Base-by-base conservation (phyloP, 306 rosid species). In the Pueraria montana region DNA sequence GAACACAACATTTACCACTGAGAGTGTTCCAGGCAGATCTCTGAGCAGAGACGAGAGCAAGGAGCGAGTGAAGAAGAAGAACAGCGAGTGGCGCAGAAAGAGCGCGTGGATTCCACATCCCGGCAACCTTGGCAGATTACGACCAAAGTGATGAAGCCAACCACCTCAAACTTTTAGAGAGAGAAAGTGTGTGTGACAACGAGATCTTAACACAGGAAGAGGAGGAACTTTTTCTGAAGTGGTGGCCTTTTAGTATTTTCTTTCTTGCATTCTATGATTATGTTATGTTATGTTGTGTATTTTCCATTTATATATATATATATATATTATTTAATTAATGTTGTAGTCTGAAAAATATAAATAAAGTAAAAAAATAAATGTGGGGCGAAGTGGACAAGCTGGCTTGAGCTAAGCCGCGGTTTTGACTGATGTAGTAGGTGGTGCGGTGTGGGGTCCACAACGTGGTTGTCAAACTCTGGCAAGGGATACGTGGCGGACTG, bases 1-100 rank as follows among this genome's bases (percentile, higher is more conserved):
- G 17, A 27, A 17, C 13, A 21, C 4, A 17, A 40, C 4, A 74
- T 70, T 11, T 71, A 96, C 99, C 98, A 1, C 8, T 24, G 52
- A 93, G 94, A 11, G 99, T 93, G 21, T 84, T 81, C 99, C 96
- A 96, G 12, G 64, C 70, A 86, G 98, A 91, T 91, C 94, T 82
- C 94, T 91, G 91, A 88, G 97, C 97, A 42, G 92, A 90, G 64
- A 92, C 97, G 65, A 82, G 81, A 38, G 83, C 77, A 16, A 86
- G 52, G 10, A 80, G 53, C 9, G 78, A 87, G 79, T 85, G 84
- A 66, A 88, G 72, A 81, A 92, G 89, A 74, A 89, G 79, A n/a
- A 90, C 83, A 67, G 72, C 38, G 4, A 89, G 84, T 11, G 85
- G 26, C 62, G 72, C 14, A 30, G 80, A 38, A 16, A 79, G 66